phyloP scores from a whole-genome alignment of 805 yeast species.

The Schizosaccharomyces octosporus region DNA sequence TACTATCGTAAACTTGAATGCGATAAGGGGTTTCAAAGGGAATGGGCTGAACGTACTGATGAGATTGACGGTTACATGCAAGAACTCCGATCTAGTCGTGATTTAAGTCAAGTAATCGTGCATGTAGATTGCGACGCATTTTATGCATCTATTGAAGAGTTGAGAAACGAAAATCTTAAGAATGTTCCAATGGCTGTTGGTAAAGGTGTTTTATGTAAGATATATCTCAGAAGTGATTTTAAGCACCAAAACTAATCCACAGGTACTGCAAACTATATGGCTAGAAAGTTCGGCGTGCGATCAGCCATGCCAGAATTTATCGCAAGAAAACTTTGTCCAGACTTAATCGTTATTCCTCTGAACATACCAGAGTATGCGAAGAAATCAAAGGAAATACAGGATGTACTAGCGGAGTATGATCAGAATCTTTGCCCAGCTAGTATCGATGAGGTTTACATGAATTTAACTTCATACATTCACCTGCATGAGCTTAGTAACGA shows the following conservation, averaged over 20 bases:
- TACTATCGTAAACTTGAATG: neutral
- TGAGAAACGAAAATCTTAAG: slow-evolving; percentile 30
- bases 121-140: slow-evolving; percentile 41
- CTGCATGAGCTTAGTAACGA: neutral
- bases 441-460: slow-evolving; percentile 20
- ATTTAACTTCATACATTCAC: slow-evolving; percentile 5
- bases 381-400: slow-evolving; percentile 39
- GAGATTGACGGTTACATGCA: neutral
- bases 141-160: slow-evolving; percentile 67
- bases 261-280: slow-evolving; percentile 50
- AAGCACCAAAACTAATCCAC: neutral
- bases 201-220: slow-evolving; percentile 31
- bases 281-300: slow-evolving; percentile 46
- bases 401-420: slow-evolving; percentile 24
- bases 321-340: slow-evolving; percentile 45
- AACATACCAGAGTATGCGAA: slow-evolving; percentile 50
- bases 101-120: slow-evolving; percentile 9
- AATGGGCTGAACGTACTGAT: neutral
- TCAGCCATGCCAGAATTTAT: slow-evolving; percentile 77
- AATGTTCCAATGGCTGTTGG: slow-evolving; percentile 38
- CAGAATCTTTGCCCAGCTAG: slow-evolving; percentile 38
- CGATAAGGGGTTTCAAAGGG: neutral
- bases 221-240: neutral
- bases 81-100: slow-evolving; percentile 5
- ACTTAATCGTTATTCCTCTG: slow-evolving; percentile 37